These are phyloP conservation scores for Fusarium graminum DNA, from an alignment of 2,329 filamentous ascomycete species.

Conservation along the genomic window DNA sequence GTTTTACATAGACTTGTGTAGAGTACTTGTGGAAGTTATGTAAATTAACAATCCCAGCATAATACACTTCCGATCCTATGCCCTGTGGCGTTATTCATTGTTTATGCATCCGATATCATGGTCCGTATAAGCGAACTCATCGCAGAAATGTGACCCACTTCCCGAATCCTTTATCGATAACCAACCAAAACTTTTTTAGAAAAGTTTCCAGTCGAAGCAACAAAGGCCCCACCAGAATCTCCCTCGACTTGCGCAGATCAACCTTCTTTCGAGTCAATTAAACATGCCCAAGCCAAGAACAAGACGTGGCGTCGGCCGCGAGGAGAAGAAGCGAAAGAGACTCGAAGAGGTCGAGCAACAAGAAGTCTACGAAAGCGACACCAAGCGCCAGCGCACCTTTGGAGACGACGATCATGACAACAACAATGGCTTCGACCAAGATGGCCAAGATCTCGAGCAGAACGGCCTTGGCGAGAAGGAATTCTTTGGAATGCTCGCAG, in stretches of 20 bases:
- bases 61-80: too few relatives aligned
- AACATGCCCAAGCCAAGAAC: slow-evolving; percentile 61
- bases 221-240: slow-evolving; percentile 37
- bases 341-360: slow-evolving; percentile 47
- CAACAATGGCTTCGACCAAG: slow-evolving; percentile 41
- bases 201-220: slow-evolving; percentile 30
- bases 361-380: slow-evolving; percentile 40
- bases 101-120: too few relatives aligned
- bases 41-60: too few relatives aligned
- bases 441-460: slow-evolving; percentile 45
- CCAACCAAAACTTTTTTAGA: slow-evolving; percentile 29
- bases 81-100: too few relatives aligned
- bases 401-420: slow-evolving; percentile 31
- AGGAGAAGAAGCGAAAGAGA: slow-evolving; percentile 59
- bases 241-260: slow-evolving; percentile 11
- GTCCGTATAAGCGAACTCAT: too few relatives aligned
- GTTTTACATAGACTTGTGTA: not conserved
- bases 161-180: too few relatives aligned
- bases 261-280: slow-evolving; percentile 22
- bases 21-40: too few relatives aligned
- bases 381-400: slow-evolving; percentile 47
- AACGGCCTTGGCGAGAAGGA: slow-evolving; percentile 67
- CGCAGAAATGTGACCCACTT: too few relatives aligned
- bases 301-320: slow-evolving; percentile 56
- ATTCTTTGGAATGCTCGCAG: slow-evolving; percentile 93